Conservation (phyloP, 78 protist genomes). For the Anaeramoeba flamelloides region DNA sequence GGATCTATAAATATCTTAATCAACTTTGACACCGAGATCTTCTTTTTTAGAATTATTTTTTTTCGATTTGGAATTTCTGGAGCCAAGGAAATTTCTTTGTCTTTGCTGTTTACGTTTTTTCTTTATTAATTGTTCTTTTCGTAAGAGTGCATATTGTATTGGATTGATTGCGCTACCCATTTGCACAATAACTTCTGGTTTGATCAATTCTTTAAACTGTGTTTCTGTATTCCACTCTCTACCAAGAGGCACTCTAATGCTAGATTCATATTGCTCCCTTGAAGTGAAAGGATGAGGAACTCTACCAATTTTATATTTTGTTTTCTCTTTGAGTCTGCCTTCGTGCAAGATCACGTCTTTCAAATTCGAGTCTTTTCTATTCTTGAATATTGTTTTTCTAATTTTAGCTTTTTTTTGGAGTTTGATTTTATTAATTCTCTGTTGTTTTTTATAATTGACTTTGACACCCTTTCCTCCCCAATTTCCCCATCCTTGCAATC, state of each 20-base stretch:
- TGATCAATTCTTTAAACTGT: background rate
- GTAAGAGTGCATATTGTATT: background rate
- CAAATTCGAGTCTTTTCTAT: background rate
- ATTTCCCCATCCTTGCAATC: background rate
- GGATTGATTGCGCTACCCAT: background rate
- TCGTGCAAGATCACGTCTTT: background rate
- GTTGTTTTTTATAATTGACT: background rate
- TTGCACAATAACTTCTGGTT: background rate
- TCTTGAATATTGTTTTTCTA: background rate
- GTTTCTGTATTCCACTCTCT: constrained; percentile 1
- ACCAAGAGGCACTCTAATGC: background rate
- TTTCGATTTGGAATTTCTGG: no score
- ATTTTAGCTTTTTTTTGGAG: background rate
- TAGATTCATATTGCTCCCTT: background rate
- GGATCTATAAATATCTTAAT: no score
- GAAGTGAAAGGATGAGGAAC: background rate
- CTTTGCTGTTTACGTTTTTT: background rate
- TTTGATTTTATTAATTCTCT: background rate
- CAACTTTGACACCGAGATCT: no score
- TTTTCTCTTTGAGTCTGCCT: background rate
- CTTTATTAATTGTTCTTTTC: background rate
- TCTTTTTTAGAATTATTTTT: no score
- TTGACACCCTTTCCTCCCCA: background rate
- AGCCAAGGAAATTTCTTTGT: no score
- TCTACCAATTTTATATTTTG: background rate